These are phyloP conservation scores for Syncephalastrum monosporum DNA, from an alignment of 371 early-diverging fungal genomes.

Conservation along the genomic window DNA sequence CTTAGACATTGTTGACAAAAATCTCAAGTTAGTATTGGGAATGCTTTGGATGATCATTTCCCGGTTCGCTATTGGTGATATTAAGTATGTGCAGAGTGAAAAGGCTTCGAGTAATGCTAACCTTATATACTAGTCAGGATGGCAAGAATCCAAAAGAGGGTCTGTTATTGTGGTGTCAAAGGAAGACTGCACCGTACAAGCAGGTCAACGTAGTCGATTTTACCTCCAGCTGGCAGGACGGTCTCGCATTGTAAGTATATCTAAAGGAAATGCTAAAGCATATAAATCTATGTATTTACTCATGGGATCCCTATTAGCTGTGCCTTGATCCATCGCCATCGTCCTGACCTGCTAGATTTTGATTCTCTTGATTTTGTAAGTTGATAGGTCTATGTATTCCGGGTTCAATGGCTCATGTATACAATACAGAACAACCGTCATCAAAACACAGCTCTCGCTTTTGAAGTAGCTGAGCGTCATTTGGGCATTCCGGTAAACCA, in stretches of 20 bases:
- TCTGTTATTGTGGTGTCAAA: slow-evolving; percentile 95
- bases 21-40: slow-evolving; percentile 94
- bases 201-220: slow-evolving; percentile 86
- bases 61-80: slow-evolving; percentile 92
- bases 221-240: slow-evolving; percentile 91
- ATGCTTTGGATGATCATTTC: slow-evolving; percentile 98
- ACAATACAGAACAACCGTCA: slow-evolving; percentile 61
- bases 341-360: slow-evolving; percentile 94
- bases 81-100: slow-evolving; percentile 50
- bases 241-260: slow-evolving; percentile 81
- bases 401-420: no score
- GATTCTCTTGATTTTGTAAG: slow-evolving; percentile 72
- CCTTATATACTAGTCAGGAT: slow-evolving; percentile 65
- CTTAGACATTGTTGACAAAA: slow-evolving; percentile 93
- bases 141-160: slow-evolving; percentile 92
- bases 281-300: not conserved
- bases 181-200: slow-evolving; percentile 86
- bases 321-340: slow-evolving; percentile 96
- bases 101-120: not conserved
- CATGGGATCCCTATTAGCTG: slow-evolving; percentile 51
- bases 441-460: slow-evolving; percentile 92
- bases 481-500: slow-evolving; percentile 79
- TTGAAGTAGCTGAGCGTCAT: slow-evolving; percentile 89
- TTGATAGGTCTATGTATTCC: not conserved
- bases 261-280: not conserved